Evolutionary conservation across 1,139 yeast species (phyloP).

Genomic region (Hyphopichia pseudoburtonii): DNA sequence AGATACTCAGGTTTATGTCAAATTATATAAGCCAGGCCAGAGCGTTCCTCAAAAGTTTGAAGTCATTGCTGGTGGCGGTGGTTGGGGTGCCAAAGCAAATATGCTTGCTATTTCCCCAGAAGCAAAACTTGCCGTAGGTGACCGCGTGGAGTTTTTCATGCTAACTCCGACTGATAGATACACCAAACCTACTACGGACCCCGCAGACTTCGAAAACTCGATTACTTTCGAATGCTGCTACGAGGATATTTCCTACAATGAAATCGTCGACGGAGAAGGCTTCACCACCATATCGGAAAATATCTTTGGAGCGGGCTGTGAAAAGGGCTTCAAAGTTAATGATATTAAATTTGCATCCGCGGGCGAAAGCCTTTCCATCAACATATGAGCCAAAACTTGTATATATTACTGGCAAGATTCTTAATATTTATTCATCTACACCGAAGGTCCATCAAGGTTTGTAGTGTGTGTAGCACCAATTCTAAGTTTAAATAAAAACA

Average conservation of each 20-base stretch:
- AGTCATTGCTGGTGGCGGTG: slow-evolving; percentile 66
- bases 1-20: slow-evolving; percentile 48
- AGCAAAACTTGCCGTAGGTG: slow-evolving; percentile 46
- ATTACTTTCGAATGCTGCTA: slow-evolving; percentile 33
- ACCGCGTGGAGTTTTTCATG: slow-evolving; percentile 48
- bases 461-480: too few relatives aligned
- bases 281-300: slow-evolving; percentile 14
- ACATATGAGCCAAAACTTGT: too few relatives aligned
- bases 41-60: slow-evolving; percentile 29
- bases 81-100: slow-evolving; percentile 64
- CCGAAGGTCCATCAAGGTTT: too few relatives aligned
- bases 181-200: slow-evolving; percentile 5
- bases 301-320: slow-evolving; percentile 49
- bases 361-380: slow-evolving; percentile 35
- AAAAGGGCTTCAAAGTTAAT: slow-evolving; percentile 41
- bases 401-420: too few relatives aligned
- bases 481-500: too few relatives aligned
- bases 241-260: slow-evolving; percentile 25
- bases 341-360: slow-evolving; percentile 41
- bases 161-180: slow-evolving; percentile 37
- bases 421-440: too few relatives aligned
- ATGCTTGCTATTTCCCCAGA: slow-evolving; percentile 60
- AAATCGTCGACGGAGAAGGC: slow-evolving; percentile 5
- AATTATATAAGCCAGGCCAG: slow-evolving; percentile 20
- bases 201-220: slow-evolving; percentile 6